A percentile compares a stretch with the other conserved stretches of the same genome.
These are phyloP conservation scores for Penicillium occitanis DNA, from an alignment of 2,329 filamentous ascomycete species.

Conservation along the genomic window DNA sequence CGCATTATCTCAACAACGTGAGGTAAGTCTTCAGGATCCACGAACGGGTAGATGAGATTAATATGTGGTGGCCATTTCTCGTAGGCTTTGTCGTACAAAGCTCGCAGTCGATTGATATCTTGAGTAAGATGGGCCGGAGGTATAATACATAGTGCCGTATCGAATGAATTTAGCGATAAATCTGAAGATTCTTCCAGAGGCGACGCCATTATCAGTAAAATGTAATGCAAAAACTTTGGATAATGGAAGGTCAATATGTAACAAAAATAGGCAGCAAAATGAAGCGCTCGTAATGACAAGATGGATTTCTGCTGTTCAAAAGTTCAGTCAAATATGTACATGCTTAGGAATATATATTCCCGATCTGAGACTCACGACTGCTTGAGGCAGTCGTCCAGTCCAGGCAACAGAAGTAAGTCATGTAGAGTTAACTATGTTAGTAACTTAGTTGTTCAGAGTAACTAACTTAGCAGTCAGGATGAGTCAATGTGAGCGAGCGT, in stretches of 20 bases:
- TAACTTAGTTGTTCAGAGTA: neutral
- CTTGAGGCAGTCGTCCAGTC: no score
- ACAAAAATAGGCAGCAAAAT: neutral
- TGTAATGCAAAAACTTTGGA: neutral
- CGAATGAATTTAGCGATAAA: slow-evolving; percentile 43
- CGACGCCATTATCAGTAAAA: neutral
- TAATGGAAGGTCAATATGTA: neutral
- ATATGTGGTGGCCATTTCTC: slow-evolving; percentile 66
- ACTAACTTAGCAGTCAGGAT: slow-evolving; percentile 11
- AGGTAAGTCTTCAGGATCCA: slow-evolving; percentile 49
- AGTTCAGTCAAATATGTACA: neutral
- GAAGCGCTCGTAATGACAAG: neutral
- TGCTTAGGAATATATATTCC: neutral
- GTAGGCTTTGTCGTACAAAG: slow-evolving; percentile 62
- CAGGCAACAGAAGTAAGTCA: slow-evolving; percentile 1
- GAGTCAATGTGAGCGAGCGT: slow-evolving; percentile 18
- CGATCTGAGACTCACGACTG: neutral
- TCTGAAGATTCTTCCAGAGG: neutral
- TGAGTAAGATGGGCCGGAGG: slow-evolving; percentile 53
- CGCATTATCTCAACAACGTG: slow-evolving; percentile 36
- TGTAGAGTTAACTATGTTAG: neutral
- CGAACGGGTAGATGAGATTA: slow-evolving; percentile 67
- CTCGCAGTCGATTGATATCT: slow-evolving; percentile 56
- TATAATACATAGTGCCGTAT: slow-evolving; percentile 63
- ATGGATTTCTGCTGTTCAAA: neutral